A percentile compares a stretch with the other conserved stretches of the same genome.
These are phyloP conservation scores for Zhuliangozyma blackwelliae DNA, from an alignment of 1,139 yeast species.

Conservation along the genomic window DNA sequence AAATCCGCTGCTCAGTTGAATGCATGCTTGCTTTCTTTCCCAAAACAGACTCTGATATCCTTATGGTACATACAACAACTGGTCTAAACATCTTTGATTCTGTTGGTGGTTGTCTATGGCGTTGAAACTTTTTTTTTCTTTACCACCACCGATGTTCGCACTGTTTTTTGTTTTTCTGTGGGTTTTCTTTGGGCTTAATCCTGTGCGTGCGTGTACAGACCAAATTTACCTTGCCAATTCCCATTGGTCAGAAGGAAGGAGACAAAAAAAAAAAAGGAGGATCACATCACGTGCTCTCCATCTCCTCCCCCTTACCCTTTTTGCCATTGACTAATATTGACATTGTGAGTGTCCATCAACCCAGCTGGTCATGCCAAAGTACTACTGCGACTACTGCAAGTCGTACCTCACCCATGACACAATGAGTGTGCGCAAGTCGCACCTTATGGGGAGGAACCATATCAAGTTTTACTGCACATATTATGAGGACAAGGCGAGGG, in stretches of 20 bases:
- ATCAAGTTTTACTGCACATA: slow-evolving; percentile 70
- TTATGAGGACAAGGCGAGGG: slow-evolving; percentile 57
- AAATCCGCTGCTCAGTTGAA: too few species aligned
- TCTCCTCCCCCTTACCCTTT: too few species aligned
- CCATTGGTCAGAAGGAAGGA: too few species aligned
- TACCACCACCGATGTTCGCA: not conserved
- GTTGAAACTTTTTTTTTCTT: not conserved
- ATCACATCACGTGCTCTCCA: too few species aligned
- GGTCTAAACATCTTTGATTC: slow-evolving; percentile 35
- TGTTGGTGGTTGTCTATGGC: not conserved
- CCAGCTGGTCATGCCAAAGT: slow-evolving; percentile 43
- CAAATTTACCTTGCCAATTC: too few species aligned
- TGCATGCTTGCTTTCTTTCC: too few species aligned
- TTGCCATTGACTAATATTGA: too few species aligned
- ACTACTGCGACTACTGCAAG: slow-evolving; percentile 85
- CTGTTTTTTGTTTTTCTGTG: not conserved
- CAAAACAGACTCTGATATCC: too few species aligned
- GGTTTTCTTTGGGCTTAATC: not conserved
- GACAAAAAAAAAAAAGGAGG: too few species aligned
- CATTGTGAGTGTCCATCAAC: too few species aligned
- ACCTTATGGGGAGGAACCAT: slow-evolving; percentile 77
- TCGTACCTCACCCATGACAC: slow-evolving; percentile 87
- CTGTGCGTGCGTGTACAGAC: too few species aligned
- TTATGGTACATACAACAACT: slow-evolving; percentile 25
- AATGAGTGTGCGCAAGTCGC: slow-evolving; percentile 80